Conservation (phyloP, 2,329 filamentous ascomycete species). For the Fusarium incarnatum region DNA sequence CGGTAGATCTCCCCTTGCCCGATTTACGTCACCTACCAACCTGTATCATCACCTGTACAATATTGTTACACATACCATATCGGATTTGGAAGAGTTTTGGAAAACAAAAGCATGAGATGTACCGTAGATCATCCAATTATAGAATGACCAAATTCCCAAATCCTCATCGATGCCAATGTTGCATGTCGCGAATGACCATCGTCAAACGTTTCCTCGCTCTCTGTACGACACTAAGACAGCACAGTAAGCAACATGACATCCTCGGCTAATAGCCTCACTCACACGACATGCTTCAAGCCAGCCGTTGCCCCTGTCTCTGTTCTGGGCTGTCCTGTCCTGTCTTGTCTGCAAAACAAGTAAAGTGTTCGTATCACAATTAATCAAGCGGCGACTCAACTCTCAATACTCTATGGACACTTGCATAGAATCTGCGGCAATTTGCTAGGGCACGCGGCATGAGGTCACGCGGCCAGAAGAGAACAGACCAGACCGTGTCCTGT, state of each 20-base stretch:
- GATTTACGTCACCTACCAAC: constrained; percentile 30
- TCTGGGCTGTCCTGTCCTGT: too few relatives aligned
- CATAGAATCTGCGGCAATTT: constrained; percentile 8
- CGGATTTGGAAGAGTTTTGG: constrained; percentile 8
- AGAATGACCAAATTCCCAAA: constrained; percentile 1
- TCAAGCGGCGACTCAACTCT: neutral
- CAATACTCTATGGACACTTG: neutral
- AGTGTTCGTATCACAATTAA: constrained; percentile 11
- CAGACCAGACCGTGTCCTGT: constrained; percentile 31
- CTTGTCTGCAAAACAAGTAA: neutral
- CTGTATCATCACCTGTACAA: constrained; percentile 14
- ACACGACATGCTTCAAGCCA: constrained; percentile 4
- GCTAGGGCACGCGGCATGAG: constrained; percentile 31
- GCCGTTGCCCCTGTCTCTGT: constrained; percentile 5
- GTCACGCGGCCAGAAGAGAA: constrained; percentile 38
- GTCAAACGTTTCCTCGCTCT: constrained; percentile 2
- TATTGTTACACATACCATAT: constrained; percentile 16
- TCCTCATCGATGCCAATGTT: constrained; percentile 21
- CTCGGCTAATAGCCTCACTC: constrained; percentile 30
- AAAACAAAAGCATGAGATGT: constrained; percentile 26
- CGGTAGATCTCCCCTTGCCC: constrained; percentile 22
- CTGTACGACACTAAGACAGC: neutral
- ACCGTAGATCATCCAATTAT: constrained; percentile 32
- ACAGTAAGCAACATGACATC: constrained; percentile 7
- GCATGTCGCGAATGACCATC: constrained; percentile 24